Evolutionary conservation across 345 rosid species (phyloP).

Genomic region (Mangifera indica): DNA sequence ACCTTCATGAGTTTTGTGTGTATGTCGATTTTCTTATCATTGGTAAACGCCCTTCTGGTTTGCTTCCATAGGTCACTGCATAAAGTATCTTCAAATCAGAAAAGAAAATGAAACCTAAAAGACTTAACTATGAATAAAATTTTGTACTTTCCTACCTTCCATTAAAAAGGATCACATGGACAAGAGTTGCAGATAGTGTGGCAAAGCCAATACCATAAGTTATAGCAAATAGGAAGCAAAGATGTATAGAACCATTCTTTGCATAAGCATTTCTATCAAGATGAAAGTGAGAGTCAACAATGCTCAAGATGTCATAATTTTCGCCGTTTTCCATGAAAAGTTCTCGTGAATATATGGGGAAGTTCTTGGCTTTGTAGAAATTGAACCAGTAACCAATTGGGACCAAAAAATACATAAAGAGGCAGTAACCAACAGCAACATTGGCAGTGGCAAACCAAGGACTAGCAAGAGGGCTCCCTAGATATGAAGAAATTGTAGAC

Average conservation of each 20-base stretch:
- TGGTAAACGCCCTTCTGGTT: slow-evolving; percentile 50
- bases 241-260: slow-evolving; percentile 46
- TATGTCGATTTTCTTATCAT: slow-evolving; percentile 53
- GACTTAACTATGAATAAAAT: too few species aligned
- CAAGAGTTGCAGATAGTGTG: slow-evolving; percentile 58
- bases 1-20: slow-evolving; percentile 82
- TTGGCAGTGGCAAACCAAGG: slow-evolving; percentile 81
- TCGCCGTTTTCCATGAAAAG: slow-evolving; percentile 56
- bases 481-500: slow-evolving; percentile 65
- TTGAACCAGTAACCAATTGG: slow-evolving; percentile 68
- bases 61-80: slow-evolving; percentile 68
- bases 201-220: slow-evolving; percentile 85
- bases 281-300: slow-evolving; percentile 52
- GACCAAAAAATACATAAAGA: slow-evolving; percentile 56
- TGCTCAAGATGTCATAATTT: slow-evolving; percentile 50
- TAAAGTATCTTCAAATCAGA: neutral
- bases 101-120: neutral
- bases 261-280: slow-evolving; percentile 53
- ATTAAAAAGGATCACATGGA: slow-evolving; percentile 64
- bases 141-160: slow-evolving; percentile 46
- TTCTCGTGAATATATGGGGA: slow-evolving; percentile 51
- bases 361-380: slow-evolving; percentile 65
- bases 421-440: slow-evolving; percentile 52
- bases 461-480: slow-evolving; percentile 81
- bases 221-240: slow-evolving; percentile 75